Evolutionary conservation across 257 asterid species (phyloP).

Genomic region (Forsythia viridissima): DNA sequence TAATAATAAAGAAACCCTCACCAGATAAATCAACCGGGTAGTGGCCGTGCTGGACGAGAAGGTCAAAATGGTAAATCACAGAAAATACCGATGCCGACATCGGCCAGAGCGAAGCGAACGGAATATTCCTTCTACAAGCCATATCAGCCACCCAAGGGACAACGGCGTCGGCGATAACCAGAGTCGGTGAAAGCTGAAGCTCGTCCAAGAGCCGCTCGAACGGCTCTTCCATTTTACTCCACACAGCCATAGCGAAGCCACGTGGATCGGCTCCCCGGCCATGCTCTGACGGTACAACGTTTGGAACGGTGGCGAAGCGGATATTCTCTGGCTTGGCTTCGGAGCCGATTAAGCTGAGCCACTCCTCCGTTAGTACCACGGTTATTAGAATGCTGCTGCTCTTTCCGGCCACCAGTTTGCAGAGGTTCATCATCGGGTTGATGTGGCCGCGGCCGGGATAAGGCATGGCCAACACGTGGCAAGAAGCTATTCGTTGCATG

Average conservation of each 20-base stretch:
- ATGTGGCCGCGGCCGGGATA: slow-evolving; percentile 32
- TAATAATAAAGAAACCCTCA: background rate
- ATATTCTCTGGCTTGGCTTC: slow-evolving; percentile 36
- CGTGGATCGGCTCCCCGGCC: slow-evolving; percentile 43
- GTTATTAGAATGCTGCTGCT: slow-evolving; percentile 28
- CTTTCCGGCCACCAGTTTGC: slow-evolving; percentile 16
- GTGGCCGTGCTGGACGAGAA: slow-evolving; percentile 30
- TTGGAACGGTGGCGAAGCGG: slow-evolving; percentile 42
- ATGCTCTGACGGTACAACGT: slow-evolving; percentile 60
- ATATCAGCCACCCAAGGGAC: slow-evolving; percentile 37
- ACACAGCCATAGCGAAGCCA: slow-evolving; percentile 32
- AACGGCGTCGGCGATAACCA: slow-evolving; percentile 42
- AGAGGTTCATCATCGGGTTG: slow-evolving; percentile 39
- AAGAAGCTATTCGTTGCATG: background rate
- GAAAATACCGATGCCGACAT: slow-evolving; percentile 51
- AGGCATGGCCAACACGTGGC: slow-evolving; percentile 26
- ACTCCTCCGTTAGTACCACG: slow-evolving; percentile 36
- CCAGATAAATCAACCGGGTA: slow-evolving; percentile 20
- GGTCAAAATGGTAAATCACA: slow-evolving; percentile 25
- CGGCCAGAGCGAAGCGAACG: slow-evolving; percentile 50
- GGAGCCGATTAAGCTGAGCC: slow-evolving; percentile 43
- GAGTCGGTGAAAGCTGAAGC: slow-evolving; percentile 24
- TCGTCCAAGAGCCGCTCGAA: slow-evolving; percentile 46
- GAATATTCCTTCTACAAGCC: slow-evolving; percentile 44
- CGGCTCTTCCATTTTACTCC: slow-evolving; percentile 48